A percentile compares a stretch with the other conserved stretches of the same genome.
Conservation (phyloP, 768 basidiomycete genomes). For the Lactarius trivialis region DNA sequence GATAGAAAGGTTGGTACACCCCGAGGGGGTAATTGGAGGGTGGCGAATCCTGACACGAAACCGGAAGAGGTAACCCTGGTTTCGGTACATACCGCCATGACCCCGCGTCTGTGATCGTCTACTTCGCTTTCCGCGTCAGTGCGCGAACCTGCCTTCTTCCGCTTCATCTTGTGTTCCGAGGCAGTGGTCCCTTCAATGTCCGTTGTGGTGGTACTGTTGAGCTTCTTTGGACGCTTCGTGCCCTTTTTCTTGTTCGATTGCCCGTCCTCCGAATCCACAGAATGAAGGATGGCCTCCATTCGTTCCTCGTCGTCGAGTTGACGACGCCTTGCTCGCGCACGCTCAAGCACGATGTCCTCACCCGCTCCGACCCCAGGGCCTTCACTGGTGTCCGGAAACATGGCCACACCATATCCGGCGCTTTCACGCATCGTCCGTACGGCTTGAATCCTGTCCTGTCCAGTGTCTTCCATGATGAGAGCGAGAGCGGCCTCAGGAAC, state of each 20-base stretch:
- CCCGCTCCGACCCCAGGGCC: conserved; percentile 32
- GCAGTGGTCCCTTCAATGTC: conserved; percentile 5
- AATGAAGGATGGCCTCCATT: conserved; percentile 28
- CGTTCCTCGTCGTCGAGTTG: conserved; percentile 39
- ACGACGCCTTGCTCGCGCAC: conserved; percentile 36
- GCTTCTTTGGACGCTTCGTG: conserved; percentile 13
- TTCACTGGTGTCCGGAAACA: conserved; percentile 66
- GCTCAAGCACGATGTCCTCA: conserved; percentile 40
- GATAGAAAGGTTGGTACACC: background rate
- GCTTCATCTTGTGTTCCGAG: conserved; percentile 14
- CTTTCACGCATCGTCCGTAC: conserved; percentile 64
- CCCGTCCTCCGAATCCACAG: conserved; percentile 15
- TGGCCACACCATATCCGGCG: conserved; percentile 73
- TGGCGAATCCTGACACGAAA: background rate
- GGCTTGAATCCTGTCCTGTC: conserved; percentile 42
- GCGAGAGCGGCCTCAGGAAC: conserved; percentile 80
- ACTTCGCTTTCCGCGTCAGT: conserved; percentile 7
- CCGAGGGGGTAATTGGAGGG: background rate
- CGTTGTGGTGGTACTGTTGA: conserved; percentile 3
- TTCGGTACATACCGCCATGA: background rate
- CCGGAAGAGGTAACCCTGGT: background rate
- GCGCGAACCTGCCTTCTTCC: conserved; percentile 18
- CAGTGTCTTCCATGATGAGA: conserved; percentile 76
- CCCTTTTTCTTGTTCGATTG: conserved; percentile 1
- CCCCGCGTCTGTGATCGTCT: background rate